phyloP scores from a whole-genome alignment of 164 flowering plant genomes.

The Cinnamomum micranthum region DNA sequence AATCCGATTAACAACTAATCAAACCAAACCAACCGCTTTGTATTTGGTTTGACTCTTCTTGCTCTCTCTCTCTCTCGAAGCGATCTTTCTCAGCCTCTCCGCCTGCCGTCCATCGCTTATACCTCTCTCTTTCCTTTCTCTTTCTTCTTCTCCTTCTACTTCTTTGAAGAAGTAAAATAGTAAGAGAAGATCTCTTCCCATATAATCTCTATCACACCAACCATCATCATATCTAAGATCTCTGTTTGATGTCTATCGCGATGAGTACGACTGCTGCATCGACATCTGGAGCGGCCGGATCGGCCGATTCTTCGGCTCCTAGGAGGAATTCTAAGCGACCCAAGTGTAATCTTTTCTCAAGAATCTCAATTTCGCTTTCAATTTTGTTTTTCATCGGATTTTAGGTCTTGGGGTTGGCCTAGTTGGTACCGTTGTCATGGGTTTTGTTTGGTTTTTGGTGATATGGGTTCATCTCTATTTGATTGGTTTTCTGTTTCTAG shows the following conservation, averaged over 20 bases:
- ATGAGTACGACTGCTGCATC: constrained; percentile 17
- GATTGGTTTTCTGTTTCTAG: too few relatives aligned
- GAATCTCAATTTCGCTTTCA: neutral
- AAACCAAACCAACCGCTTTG: neutral
- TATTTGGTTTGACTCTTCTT: neutral
- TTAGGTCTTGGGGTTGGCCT: neutral
- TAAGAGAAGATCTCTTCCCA: neutral
- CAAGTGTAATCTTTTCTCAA: constrained; percentile 15
- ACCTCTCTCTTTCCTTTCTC: neutral
- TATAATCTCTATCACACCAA: neutral
- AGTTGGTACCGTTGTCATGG: neutral
- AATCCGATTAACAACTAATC: neutral
- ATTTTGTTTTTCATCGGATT: neutral
- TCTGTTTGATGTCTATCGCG: neutral
- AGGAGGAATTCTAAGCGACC: constrained; percentile 31
- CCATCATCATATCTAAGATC: neutral
- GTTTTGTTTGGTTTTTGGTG: neutral
- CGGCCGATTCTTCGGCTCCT: constrained; percentile 18
- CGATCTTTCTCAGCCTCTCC: too few relatives aligned
- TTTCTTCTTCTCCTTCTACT: neutral
- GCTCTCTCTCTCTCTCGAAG: neutral
- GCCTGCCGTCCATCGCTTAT: neutral
- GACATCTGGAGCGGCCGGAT: constrained; percentile 15
- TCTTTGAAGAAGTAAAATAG: neutral
- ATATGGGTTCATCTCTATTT: neutral